Evolutionary conservation across 1,284 basidiomycete species (phyloP).

Genomic region (Laetiporus sulphureus): DNA sequence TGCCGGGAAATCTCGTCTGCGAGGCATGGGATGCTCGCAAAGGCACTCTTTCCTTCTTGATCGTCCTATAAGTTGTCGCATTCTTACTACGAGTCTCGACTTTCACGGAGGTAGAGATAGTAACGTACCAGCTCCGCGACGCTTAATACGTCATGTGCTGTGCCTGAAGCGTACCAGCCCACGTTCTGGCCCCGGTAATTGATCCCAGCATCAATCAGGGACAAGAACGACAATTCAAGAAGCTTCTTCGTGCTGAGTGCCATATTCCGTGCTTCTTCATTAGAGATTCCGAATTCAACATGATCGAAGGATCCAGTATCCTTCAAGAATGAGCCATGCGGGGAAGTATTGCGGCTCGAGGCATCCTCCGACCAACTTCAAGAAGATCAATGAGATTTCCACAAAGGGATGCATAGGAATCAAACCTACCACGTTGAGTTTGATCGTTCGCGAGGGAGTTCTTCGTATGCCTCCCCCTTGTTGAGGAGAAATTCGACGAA

Average conservation of each 20-base stretch:
- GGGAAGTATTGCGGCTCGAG: too few relatives aligned
- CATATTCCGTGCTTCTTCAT: constrained; percentile 32
- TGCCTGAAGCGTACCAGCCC: constrained; percentile 32
- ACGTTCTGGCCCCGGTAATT: constrained; percentile 31
- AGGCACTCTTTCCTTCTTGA: constrained; percentile 28
- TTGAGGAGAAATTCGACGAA: constrained; percentile 32
- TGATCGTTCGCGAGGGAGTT: constrained; percentile 26
- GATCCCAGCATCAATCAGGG: constrained; percentile 35
- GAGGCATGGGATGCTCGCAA: constrained; percentile 30
- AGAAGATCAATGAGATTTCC: too few relatives aligned
- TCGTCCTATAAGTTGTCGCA: too few relatives aligned
- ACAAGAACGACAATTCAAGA: constrained; percentile 32
- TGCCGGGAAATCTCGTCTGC: constrained; percentile 43
- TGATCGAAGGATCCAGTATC: constrained; percentile 31
- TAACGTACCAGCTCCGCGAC: constrained; percentile 10
- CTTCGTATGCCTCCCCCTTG: constrained; percentile 28
- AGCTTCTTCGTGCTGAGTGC: constrained; percentile 31
- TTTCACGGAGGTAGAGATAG: background rate
- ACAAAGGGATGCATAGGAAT: too few relatives aligned
- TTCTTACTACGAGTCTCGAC: too few relatives aligned
- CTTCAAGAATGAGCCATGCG: constrained; percentile 33
- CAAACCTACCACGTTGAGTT: too few relatives aligned
- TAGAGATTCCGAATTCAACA: constrained; percentile 33
- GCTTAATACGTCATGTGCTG: constrained; percentile 15
- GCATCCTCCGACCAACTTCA: too few relatives aligned